Conservation (phyloP, 2,329 filamentous ascomycete species). For the Akanthomyces lecanii region DNA sequence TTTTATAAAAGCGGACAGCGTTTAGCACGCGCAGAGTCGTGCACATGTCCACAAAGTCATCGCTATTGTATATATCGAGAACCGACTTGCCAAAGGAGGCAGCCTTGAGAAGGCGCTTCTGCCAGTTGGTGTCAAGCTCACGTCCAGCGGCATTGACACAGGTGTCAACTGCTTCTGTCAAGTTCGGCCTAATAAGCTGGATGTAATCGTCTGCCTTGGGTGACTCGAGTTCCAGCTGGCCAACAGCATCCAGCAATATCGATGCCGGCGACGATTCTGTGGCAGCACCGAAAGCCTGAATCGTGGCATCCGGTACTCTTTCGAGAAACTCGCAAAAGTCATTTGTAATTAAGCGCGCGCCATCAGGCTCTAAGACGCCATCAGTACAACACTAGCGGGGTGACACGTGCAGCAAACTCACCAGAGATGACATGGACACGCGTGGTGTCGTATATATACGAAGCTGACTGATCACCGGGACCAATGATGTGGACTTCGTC, state of each 20-base stretch:
- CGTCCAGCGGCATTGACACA: conserved; percentile 92
- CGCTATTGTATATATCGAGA: conserved; percentile 93
- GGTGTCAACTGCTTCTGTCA: conserved; percentile 89
- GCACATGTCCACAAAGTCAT: conserved; percentile 98
- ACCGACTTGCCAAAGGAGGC: conserved; percentile 98
- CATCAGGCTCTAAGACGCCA: conserved; percentile 58
- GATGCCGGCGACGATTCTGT: conserved; percentile 87
- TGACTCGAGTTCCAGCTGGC: conserved; percentile 86
- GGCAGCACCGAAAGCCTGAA: conserved; percentile 84
- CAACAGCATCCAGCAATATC: conserved; percentile 88
- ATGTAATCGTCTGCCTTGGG: conserved; percentile 98
- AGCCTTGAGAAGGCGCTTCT: conserved; percentile 92
- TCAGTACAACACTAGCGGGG: conserved; percentile 16
- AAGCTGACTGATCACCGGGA: conserved; percentile 68
- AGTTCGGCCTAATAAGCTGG: conserved; percentile 79
- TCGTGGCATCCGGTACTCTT: conserved; percentile 79
- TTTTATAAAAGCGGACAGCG: conserved; percentile 83
- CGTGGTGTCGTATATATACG: conserved; percentile 84
- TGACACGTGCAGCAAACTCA: conserved; percentile 18
- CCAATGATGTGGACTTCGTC: conserved; percentile 95
- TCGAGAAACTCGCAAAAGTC: conserved; percentile 98
- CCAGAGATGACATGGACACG: conserved; percentile 86
- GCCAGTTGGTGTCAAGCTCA: conserved; percentile 86
- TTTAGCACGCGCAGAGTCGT: conserved; percentile 90
- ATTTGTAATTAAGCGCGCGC: conserved; percentile 85